Evolutionary conservation across 2,329 filamentous ascomycete species (phyloP), one percentile per base, ranked within the genome.

Genomic region (Zalaria sp.): DNA sequence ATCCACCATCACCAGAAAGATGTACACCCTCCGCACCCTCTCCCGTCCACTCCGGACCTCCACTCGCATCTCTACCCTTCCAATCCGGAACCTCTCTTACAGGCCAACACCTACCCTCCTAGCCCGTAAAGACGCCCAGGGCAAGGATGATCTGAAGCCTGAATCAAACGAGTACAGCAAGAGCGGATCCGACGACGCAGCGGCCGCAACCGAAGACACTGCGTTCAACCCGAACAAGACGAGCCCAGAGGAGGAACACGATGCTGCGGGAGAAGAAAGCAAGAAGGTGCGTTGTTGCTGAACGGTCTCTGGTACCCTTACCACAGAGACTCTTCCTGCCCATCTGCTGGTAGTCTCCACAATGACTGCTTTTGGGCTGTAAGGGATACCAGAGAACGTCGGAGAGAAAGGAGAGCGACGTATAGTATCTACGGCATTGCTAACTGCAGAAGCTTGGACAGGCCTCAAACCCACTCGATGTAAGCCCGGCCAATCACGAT

Each of bases 201-300:
- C 78, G 0, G 68, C 71, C 0, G 64, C 69, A 27, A 65, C 72
- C 43, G 57, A 65, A 3, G 68, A 78, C 35, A 71, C 78, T 0
- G 80, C 86, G 1, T 93, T 83, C 60, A 71, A 85, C 55, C 75
- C 78, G 0, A 61, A 68, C 42, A 75, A 74, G 57, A 88, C 82
- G 26, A 64, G 69, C 18, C 85, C 85, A 0, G 79, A 86, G 55
- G 54, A 61, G 25, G 73, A 77, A 60, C 72, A 65, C 50, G 55
- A 46, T 10, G 56, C 50, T 4, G 62, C 61, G 2, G 59, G 56
- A 37, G 40, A 51, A 25, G 63, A 65, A 49, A 51, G 52, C 25
- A 56, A 50, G 40, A 38, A 38, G 40, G 44, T 49, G 37, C 44
- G 47, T 18, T 26, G 37, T 32, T 9, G 7, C 29, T n/a, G n/a